Percentiles rank a stretch among this genome's conserved stretches.
Evolutionary conservation across 805 yeast species (phyloP).

Genomic region (Yarrowia porcina): DNA sequence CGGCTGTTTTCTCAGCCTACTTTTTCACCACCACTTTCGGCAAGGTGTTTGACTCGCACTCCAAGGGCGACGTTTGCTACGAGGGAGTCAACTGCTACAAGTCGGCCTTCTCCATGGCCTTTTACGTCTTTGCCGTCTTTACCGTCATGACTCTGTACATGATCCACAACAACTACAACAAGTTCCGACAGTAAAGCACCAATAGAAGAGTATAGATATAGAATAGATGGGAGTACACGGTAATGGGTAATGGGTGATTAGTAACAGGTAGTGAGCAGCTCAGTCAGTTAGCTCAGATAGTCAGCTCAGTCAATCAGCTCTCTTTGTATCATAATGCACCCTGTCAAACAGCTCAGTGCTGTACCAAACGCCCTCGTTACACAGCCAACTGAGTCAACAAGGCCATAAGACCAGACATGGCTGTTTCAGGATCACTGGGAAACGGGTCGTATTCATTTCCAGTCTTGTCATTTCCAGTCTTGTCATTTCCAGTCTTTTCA

Average conservation of each 20-base stretch:
- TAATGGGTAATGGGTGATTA: too few species aligned
- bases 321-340: too few species aligned
- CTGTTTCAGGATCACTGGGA: not conserved
- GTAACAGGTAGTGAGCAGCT: too few species aligned
- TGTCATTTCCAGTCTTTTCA: not conserved
- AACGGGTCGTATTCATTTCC: not conserved
- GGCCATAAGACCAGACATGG: not conserved
- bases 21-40: slow-evolving; percentile 63
- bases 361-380: too few species aligned
- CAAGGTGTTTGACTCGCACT: slow-evolving; percentile 49
- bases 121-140: slow-evolving; percentile 1
- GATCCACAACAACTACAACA: slow-evolving; percentile 14
- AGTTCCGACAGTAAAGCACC: not conserved
- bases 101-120: not conserved
- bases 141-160: not conserved
- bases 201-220: not conserved
- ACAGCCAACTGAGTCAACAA: not conserved
- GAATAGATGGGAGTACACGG: not conserved
- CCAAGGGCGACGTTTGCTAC: slow-evolving; percentile 7
- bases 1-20: slow-evolving; percentile 62
- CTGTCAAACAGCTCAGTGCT: too few species aligned
- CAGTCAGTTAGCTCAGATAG: too few species aligned
- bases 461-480: too few species aligned
- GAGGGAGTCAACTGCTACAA: slow-evolving; percentile 4
- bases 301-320: too few species aligned